These are phyloP conservation scores for Medicago lupulina DNA, from an alignment of 306 rosid genomes.

Conservation along the genomic window DNA sequence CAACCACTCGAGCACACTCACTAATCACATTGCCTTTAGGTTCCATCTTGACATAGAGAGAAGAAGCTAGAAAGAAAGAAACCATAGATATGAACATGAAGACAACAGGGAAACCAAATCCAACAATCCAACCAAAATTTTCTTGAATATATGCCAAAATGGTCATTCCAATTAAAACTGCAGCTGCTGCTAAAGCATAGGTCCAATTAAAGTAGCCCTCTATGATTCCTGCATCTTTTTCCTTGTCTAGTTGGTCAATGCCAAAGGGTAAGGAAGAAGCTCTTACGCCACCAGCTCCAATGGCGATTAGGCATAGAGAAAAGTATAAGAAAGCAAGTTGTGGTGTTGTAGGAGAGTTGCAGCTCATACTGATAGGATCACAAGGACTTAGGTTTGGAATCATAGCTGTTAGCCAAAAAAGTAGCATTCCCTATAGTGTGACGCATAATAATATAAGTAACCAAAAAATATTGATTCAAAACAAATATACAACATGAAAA, in stretches of 20 bases:
- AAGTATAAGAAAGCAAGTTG: constrained; percentile 28
- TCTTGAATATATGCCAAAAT: constrained; percentile 31
- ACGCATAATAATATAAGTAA: background rate
- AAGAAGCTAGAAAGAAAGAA: constrained; percentile 14
- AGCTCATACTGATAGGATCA: background rate
- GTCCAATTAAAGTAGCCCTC: constrained; percentile 6
- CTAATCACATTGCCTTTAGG: constrained; percentile 2
- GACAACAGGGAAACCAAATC: constrained; percentile 11
- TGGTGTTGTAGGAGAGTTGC: constrained; percentile 9
- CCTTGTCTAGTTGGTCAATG: constrained; percentile 11
- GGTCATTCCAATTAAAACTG: constrained; percentile 11
- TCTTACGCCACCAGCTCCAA: constrained; percentile 38
- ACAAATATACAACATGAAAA: no score
- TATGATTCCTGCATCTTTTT: constrained; percentile 8
- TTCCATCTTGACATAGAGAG: constrained; percentile 15
- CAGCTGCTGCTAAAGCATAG: background rate
- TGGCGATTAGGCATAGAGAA: constrained; percentile 29
- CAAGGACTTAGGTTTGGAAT: constrained; percentile 37
- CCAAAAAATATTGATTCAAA: background rate
- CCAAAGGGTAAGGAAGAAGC: constrained; percentile 35
- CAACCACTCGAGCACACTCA: constrained; percentile 14
- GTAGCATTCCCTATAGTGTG: constrained; percentile 17
- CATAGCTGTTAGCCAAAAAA: constrained; percentile 48
- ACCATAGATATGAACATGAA: constrained; percentile 9
- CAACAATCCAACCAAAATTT: constrained; percentile 23